Base-by-base conservation (phyloP, 768 basidiomycete species). In the Auriculariales sp. region DNA sequence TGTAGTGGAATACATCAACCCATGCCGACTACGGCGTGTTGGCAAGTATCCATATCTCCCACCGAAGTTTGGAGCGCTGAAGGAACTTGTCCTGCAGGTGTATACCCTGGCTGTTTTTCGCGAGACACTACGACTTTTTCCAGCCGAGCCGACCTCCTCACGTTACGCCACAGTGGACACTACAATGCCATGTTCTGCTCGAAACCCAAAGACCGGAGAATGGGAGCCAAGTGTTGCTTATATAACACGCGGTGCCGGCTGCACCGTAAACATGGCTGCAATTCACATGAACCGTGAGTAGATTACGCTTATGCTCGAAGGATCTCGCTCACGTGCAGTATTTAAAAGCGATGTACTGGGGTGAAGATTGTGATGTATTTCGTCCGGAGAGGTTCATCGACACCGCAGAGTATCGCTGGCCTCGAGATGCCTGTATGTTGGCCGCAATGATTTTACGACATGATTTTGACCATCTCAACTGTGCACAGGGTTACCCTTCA, bases 361-460 rank as follows among this genome's bases (percentile, higher is more conserved):
- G 75, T 5, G 57, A 64, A 10, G 72, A 76, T 48, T 62, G 49
- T 0, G 59, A 52, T 10, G 64, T 67, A n/a, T 77, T 74, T 62
- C 72, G 60, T 44, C 73, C 73, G 0, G 70, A 71, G 36, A 66
- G 71, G 0, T 77, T 75, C 56, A 63, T 77, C 28, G 74, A 76
- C 48, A 73, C 71, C 0, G 66, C 66, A 3, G 59, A 64, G 1
- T 75, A 75, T 49, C 64, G 64, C 25, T 76, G 73, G 73, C 74
- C 73, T 15, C 68, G 74, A 17, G 65, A 74, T 49, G 73, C 71
- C 14, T 74, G 72, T 72, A 50, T 42, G 71, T 45, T 19, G 9
- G 4, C 14, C n/a, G 5, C n/a, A 17, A n/a, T n/a, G 35, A 5
- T 36, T 12, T 19, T 7, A 36, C 7, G 35, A 7, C n/a, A 19